Percentiles rank a stretch among this genome's conserved stretches.
These are phyloP conservation scores for Ustilago trichophora DNA, from an alignment of 1,284 basidiomycete genomes.

Conservation along the genomic window DNA sequence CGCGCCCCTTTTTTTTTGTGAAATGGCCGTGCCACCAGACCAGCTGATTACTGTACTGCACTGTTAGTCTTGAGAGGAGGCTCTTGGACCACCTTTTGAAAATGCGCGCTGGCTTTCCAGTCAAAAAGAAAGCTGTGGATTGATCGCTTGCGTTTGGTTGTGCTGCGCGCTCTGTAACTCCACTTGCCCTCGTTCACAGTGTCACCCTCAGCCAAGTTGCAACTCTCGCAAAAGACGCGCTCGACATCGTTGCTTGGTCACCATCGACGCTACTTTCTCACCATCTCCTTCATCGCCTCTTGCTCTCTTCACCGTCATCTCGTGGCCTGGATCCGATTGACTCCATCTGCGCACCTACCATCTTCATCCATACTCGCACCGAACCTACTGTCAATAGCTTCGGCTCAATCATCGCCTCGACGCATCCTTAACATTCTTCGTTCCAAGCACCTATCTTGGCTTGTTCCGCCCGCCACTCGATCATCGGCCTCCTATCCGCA, in stretches of 20 bases:
- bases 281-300: neutral
- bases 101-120: neutral
- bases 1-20: constrained; percentile 1
- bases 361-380: constrained; percentile 1
- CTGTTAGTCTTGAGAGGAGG: no score
- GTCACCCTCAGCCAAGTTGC: neutral
- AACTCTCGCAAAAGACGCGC: constrained; percentile 6
- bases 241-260: no score
- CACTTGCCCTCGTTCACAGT: neutral
- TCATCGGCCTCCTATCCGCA: no score
- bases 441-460: no score
- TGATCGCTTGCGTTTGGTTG: neutral
- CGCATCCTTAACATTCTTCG: no score
- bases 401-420: no score
- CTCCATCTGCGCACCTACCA: constrained; percentile 2
- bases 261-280: no score
- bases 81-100: constrained; percentile 10
- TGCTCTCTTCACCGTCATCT: neutral
- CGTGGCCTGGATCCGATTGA: neutral
- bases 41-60: constrained; percentile 1
- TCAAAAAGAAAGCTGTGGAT: neutral
- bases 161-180: constrained; percentile 10
- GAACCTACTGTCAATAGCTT: no score
- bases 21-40: neutral
- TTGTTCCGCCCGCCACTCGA: no score